Evolutionary conservation across 306 rosid genomes (phyloP).

Genomic region (Quercus engelmannii): DNA sequence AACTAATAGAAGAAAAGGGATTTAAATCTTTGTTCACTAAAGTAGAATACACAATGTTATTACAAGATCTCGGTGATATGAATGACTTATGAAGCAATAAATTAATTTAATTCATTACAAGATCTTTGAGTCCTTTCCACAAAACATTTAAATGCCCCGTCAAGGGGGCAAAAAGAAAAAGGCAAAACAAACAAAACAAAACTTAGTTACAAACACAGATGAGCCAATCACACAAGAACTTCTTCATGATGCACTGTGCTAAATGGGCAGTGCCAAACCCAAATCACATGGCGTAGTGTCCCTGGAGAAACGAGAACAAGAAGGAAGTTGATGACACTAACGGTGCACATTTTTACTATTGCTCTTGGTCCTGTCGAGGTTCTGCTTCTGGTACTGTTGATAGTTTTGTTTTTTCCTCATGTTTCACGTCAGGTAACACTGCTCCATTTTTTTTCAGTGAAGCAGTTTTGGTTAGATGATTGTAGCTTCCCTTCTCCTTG

Average conservation of each 20-base stretch:
- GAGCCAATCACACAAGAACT: background rate
- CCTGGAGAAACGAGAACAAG: background rate
- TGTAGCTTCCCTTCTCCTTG: conserved; percentile 80
- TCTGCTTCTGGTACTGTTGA: conserved; percentile 6
- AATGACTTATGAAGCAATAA: no score
- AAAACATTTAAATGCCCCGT: no score
- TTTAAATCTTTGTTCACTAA: no score
- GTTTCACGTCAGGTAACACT: background rate
- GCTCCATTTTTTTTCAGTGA: conserved; percentile 44
- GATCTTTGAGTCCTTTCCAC: no score
- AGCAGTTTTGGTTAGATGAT: conserved; percentile 47
- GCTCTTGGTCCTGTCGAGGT: conserved; percentile 19
- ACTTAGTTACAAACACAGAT: background rate
- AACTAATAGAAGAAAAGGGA: no score
- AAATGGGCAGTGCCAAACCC: background rate
- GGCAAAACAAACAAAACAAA: background rate
- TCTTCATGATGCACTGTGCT: background rate
- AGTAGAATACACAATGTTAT: no score
- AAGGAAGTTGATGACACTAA: background rate
- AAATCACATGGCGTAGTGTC: background rate
- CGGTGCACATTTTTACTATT: conserved; percentile 4
- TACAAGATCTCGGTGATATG: no score
- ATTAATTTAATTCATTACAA: no score
- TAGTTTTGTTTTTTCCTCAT: background rate
- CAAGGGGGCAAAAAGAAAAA: no score